These are phyloP conservation scores for Fonsecaea monophora DNA, from an alignment of 2,329 filamentous ascomycete species.

Conservation along the genomic window DNA sequence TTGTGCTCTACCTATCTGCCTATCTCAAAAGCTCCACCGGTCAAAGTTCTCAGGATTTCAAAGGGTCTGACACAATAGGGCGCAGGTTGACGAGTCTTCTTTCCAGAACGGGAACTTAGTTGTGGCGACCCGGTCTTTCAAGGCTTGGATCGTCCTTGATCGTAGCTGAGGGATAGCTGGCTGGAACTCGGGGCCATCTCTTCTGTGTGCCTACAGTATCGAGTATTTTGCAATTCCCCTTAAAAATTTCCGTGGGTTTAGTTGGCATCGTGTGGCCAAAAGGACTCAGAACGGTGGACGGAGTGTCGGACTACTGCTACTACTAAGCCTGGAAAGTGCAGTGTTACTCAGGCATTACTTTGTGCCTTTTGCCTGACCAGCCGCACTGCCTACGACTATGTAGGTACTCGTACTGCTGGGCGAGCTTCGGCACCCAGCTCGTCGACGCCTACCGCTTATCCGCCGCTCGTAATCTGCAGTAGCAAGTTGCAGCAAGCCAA, in stretches of 20 bases:
- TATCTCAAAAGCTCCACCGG: background rate
- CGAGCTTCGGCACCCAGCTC: background rate
- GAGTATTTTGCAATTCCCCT: background rate
- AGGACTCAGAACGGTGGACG: background rate
- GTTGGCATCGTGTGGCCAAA: background rate
- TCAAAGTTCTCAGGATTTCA: constrained; percentile 1
- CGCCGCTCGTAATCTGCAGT: constrained; percentile 16
- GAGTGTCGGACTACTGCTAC: background rate
- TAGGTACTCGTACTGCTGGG: too few species aligned
- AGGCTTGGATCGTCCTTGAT: background rate
- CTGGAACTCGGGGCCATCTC: background rate
- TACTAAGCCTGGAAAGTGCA: background rate
- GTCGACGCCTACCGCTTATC: constrained; percentile 8
- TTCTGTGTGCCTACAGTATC: background rate
- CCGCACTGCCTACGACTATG: background rate
- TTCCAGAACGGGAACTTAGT: background rate
- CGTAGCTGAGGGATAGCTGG: background rate
- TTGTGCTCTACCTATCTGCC: background rate
- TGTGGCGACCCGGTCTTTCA: background rate
- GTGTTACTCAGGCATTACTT: constrained; percentile 9
- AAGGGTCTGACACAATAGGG: background rate
- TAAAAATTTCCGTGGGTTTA: background rate
- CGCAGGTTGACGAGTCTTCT: background rate
- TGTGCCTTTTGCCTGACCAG: background rate
- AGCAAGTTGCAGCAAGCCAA: constrained; percentile 2